A percentile compares a stretch with the other conserved stretches of the same genome.
Conservation (phyloP, 345 rosid species). For the Atalantia buxifolia region DNA sequence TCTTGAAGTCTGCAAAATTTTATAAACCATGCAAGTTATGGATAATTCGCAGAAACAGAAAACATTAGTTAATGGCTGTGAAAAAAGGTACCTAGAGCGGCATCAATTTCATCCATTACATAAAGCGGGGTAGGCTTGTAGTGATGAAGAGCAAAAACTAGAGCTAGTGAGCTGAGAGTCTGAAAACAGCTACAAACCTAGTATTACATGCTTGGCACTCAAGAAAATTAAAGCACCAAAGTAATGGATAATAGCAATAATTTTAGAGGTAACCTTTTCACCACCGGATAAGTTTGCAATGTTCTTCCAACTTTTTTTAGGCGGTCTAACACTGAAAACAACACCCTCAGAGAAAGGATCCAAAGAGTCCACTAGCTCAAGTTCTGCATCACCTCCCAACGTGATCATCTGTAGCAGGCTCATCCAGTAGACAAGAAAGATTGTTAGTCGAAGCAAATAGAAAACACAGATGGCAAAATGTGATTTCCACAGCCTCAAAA, state of each 20-base stretch:
- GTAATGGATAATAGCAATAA: neutral
- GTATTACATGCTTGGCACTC: neutral
- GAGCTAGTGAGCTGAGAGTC: slow-evolving; percentile 97
- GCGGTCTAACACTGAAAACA: slow-evolving; percentile 97
- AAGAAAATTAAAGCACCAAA: neutral
- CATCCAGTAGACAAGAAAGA: slow-evolving; percentile 2
- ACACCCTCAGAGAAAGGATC: slow-evolving; percentile 99
- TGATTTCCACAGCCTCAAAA: neutral
- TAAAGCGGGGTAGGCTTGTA: slow-evolving; percentile 99
- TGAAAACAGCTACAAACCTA: slow-evolving; percentile 25
- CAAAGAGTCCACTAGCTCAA: slow-evolving; percentile 91
- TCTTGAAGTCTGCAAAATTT: slow-evolving; percentile 75
- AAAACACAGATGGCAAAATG: neutral
- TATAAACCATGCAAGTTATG: slow-evolving; percentile 7
- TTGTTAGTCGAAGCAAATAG: neutral
- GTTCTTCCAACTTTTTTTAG: slow-evolving; percentile 98
- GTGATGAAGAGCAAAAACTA: slow-evolving; percentile 97
- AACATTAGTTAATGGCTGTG: neutral
- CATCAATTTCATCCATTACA: slow-evolving; percentile 98
- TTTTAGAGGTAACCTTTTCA: slow-evolving; percentile 61
- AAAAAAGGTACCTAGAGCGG: slow-evolving; percentile 72
- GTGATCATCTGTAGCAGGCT: slow-evolving; percentile 75
- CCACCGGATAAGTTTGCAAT: slow-evolving; percentile 97
- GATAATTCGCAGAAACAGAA: neutral
- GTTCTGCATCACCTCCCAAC: slow-evolving; percentile 98